Base-by-base conservation (phyloP, 345 rosid genomes). In the Toxicodendron radicans region DNA sequence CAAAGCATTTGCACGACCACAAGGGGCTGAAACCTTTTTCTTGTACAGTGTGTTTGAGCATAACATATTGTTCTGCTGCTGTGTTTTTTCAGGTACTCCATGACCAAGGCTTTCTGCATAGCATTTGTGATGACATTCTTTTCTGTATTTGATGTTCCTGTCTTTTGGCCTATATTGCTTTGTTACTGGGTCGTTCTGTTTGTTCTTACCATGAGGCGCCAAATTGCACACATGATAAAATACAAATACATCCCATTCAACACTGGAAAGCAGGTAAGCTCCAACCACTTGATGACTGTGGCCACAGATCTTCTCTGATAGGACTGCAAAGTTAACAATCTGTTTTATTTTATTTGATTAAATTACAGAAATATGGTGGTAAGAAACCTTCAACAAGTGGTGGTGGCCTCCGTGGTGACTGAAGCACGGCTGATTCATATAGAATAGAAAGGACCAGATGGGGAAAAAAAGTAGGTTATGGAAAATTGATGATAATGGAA, bases 61-160 rank as follows among this genome's bases (percentile, higher is more conserved):
- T 59, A 30, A 72, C 27, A 23, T 13, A 59, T 27, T 35, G 20
- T 35, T 7, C 77, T 79, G 46, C 23, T 75, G 54, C 75, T 24
- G 43, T 77, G 79, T 23, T 82, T 79, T 9, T 79, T 7, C 81
- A 91, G 97, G 97, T 88, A 94, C 79, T 84, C 96, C 48, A 81
- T 89, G 79, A 90, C 97, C 8, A 89, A 83, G 78, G 94, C 96
- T 7, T 88, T 92, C 82, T 76, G 79, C 82, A 82, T 94, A 64
- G 91, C 96, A 20, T 87, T 94, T 80, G 52, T 87, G 51, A 87
- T 94, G 94, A 90, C 97, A 30, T 90, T 94, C 89, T 89, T 92
- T 79, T 85, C 93, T 4, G 66, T 89, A 71, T 88, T 94, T 64
- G 98, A 90, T 54, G 90, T 94, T 38, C 97, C 94, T 3, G 96